Evolutionary conservation across 1,284 basidiomycete genomes (phyloP), one percentile per base, ranked within the genome.

Genomic region (Ceratobasidium sp.): DNA sequence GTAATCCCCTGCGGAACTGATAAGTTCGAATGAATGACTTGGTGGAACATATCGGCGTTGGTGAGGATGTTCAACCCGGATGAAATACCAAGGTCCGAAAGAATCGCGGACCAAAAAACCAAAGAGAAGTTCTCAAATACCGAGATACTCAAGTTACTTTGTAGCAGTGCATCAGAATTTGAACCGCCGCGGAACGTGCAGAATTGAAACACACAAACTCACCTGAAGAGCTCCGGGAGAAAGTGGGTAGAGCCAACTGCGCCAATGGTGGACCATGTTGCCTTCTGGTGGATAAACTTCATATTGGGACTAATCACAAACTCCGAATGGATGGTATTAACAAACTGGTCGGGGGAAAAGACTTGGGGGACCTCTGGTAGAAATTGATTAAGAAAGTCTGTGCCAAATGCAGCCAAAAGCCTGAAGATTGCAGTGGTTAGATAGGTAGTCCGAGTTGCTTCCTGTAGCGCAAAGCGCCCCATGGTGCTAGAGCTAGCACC

Each of bases 341-440:
- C 27, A 10, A 5, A 16, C 33, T 12, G 33, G 20, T 3, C 12
- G 7, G 20, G 10, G n/a, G 27, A 10, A 10, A n/a, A 7, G 3
- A 35, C 7, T 8, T 12, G 20, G 7, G 59, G 59, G 38, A 62
- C 33, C 3, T 38, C 30, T 6, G 59, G 59, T 3, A 68, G 35
- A 18, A 68, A 68, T 7, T 50, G 16, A 30, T 68, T 55, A 5
- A 68, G 35, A 38, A 68, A 68, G 27, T 68, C 66, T 1, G 54
- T 14, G 3, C 66, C 66, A 23, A 68, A 68, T 12, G 50, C 50
- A 20, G 33, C 50, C 20, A 68, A 35, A 5, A 68, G 20, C 18
- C 20, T 52, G 3, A 30, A 6, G 4, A 55, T 54, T n/a, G 50
- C 50, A 18, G 66, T 27, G 7, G 44, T 50, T 6, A 68, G 50